Conservation (phyloP, 169 alveolate genomes). For the Plasmodium knowlesi region DNA sequence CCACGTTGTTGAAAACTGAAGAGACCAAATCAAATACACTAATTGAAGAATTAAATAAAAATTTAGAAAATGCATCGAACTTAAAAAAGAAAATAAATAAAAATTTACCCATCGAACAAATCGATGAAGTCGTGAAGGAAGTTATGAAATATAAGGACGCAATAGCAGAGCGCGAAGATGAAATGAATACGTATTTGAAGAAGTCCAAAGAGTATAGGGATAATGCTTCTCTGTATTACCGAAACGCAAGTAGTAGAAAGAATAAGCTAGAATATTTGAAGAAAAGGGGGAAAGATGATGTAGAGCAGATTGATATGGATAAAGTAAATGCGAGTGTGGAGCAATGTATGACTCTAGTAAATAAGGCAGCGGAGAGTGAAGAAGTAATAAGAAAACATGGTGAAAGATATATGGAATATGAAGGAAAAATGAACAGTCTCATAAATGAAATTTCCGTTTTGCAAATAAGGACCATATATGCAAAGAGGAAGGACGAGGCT, state of each 20-base stretch:
- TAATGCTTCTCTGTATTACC: not conserved
- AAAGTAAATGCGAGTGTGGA: not conserved
- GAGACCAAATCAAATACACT: not conserved
- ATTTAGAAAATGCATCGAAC: not conserved
- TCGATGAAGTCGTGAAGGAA: slow-evolving; percentile 1
- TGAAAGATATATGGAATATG: not conserved
- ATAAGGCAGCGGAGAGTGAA: not conserved
- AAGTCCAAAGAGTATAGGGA: not conserved
- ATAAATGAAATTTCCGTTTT: slow-evolving; percentile 14
- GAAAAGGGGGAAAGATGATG: not conserved
- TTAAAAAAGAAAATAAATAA: not conserved
- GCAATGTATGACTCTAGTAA: not conserved
- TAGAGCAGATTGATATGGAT: not conserved
- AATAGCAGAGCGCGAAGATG: not conserved
- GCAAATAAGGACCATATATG: not conserved
- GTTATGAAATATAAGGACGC: not conserved
- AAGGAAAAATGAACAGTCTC: not conserved
- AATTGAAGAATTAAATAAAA: not conserved
- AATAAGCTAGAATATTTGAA: not conserved
- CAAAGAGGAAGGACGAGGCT: not conserved
- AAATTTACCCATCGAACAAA: not conserved
- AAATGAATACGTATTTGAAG: not conserved
- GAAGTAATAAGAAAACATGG: not conserved
- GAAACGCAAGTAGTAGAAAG: not conserved
- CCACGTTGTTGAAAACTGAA: not conserved